A percentile compares a stretch with the other conserved stretches of the same genome.
Conservation (phyloP, 2,329 filamentous ascomycete genomes). For the Colletotrichum sp. region DNA sequence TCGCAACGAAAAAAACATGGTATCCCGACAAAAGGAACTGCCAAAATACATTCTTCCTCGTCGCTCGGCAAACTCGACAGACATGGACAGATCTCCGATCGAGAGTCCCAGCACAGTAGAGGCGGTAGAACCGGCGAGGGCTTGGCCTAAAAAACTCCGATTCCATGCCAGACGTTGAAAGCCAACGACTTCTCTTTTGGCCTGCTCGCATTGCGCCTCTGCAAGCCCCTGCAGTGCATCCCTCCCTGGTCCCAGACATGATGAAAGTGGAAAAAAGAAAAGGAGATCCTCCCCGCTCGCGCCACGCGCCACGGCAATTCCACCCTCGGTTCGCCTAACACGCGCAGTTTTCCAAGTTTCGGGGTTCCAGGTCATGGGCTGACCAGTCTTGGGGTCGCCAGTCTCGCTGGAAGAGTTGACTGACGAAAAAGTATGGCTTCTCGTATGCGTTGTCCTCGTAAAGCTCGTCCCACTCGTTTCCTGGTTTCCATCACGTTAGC, state of each 20-base stretch:
- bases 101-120: not conserved
- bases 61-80: not conserved
- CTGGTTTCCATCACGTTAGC: slow-evolving; percentile 32
- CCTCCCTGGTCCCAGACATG: not conserved
- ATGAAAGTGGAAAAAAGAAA: not conserved
- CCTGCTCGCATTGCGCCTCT: slow-evolving; percentile 15
- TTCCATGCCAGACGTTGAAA: slow-evolving; percentile 14
- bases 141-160: slow-evolving; percentile 1
- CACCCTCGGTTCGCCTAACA: slow-evolving; percentile 21
- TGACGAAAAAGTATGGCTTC: slow-evolving; percentile 64
- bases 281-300: not conserved
- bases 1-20: not conserved
- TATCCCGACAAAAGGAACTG: not conserved
- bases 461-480: slow-evolving; percentile 50
- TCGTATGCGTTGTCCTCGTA: slow-evolving; percentile 51
- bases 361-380: slow-evolving; percentile 44
- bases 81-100: not conserved
- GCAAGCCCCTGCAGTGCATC: slow-evolving; percentile 6
- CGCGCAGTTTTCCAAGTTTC: slow-evolving; percentile 26
- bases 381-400: slow-evolving; percentile 47
- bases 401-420: slow-evolving; percentile 61
- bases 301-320: not conserved
- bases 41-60: not conserved
- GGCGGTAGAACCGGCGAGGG: not conserved
- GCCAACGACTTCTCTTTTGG: slow-evolving; percentile 16